Evolutionary conservation across 2,329 filamentous ascomycete genomes (phyloP).

Genomic region (Curvularia sp.): DNA sequence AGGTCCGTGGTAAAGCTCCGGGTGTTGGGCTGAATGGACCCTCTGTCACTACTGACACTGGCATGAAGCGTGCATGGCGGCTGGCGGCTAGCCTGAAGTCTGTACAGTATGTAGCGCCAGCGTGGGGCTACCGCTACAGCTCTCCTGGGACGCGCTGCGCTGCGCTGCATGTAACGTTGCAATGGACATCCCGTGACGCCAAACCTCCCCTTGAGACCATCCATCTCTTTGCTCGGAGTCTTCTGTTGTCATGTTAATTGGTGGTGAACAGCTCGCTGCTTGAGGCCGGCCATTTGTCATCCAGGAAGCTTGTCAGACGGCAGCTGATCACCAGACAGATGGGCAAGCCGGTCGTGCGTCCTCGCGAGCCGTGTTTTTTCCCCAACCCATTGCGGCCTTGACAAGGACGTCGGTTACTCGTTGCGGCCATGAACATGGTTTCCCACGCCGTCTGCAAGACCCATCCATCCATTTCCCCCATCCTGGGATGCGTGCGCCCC

Average conservation of each 20-base stretch:
- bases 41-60: background rate
- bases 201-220: background rate
- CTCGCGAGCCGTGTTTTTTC: background rate
- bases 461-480: conserved; percentile 22
- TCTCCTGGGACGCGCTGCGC: background rate
- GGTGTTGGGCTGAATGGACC: background rate
- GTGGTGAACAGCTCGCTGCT: background rate
- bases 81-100: background rate
- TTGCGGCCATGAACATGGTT: conserved; percentile 6
- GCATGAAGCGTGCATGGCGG: background rate
- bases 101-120: background rate
- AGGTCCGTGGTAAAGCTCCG: background rate
- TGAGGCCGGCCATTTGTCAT: conserved; percentile 10
- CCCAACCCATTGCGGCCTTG: background rate
- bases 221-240: background rate
- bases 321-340: background rate
- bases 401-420: conserved; percentile 6
- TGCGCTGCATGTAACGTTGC: conserved; percentile 10
- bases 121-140: background rate
- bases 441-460: conserved; percentile 21
- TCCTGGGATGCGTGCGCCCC: conserved; percentile 23
- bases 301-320: conserved; percentile 4
- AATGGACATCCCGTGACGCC: conserved; percentile 7
- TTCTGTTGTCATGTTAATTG: background rate
- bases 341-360: background rate